Base-by-base conservation (phyloP, 1,284 basidiomycete genomes). In the Pascua guehoae region DNA sequence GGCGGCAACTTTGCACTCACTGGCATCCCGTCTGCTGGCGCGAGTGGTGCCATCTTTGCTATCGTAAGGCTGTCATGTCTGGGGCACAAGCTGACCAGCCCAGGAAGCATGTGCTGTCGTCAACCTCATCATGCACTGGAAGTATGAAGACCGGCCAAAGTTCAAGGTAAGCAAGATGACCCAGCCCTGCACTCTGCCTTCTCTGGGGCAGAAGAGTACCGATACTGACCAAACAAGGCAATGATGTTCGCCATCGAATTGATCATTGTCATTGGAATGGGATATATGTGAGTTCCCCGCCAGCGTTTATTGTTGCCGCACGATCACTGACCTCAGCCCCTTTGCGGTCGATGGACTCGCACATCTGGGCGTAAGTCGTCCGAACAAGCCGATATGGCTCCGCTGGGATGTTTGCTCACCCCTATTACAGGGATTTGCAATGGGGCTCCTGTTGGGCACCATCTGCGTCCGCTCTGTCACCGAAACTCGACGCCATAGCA, bases 121-220 rank as follows among this genome's bases (percentile, higher is more conserved):
- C 2, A 95, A 98, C 71, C 78, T 98, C 38, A 81, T 91, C 49
- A 86, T 93, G 32, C 95, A 98, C 70, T 97, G 94, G 94, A 83
- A 85, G 66, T 88, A 92, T 69, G 86, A 91, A 50, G 85, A 88
- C 66, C 81, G 85, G 57, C 93, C 92, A 12, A 84, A 82, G 32
- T 82, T 85, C 61, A 90, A 86, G 82, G 89, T 88, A 58, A 67
- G 76, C 56, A 12, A 40, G 18, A 32, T 51, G 41, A 51, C 47
- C 24, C 3, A 32, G 4, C 7, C 24, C 24, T 32, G 7, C 24
- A 32, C 24, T 32, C 24, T 32, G 24, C 24, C 24, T 32, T 32
- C 7, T 53, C 41, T 32, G 46, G 9, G 40, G 8, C 17, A 32
- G 9, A 24, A 38, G 18, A 45, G 32, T 38, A 5, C 39, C 8